Evolutionary conservation across 495 filamentous ascomycete genomes (phyloP).

Genomic region (Tuber magnatum): DNA sequence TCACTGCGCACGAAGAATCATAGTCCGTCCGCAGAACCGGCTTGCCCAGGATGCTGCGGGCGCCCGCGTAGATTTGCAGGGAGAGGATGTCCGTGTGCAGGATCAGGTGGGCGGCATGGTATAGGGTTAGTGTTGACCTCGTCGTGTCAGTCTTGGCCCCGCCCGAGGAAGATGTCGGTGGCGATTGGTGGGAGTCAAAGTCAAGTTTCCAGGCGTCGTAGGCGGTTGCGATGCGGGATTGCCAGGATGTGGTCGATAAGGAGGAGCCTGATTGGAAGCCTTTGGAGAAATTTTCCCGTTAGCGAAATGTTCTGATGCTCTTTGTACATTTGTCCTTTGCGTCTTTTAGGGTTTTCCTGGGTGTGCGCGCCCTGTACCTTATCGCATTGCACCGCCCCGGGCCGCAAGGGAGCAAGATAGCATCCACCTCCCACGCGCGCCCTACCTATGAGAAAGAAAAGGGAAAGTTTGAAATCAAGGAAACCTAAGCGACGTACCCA

Average conservation of each 20-base stretch:
- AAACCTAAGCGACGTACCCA: slow-evolving; percentile 23
- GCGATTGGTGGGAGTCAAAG: slow-evolving; percentile 44
- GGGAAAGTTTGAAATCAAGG: slow-evolving; percentile 3
- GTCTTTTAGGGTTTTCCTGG: not conserved
- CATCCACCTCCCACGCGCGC: not conserved
- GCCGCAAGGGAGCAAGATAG: not conserved
- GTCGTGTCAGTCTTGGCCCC: not conserved
- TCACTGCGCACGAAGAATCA: slow-evolving; percentile 44
- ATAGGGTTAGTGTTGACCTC: slow-evolving; percentile 43
- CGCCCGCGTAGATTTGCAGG: slow-evolving; percentile 52
- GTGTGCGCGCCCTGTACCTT: not conserved
- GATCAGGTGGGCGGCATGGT: slow-evolving; percentile 49
- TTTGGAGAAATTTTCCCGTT: slow-evolving; percentile 11
- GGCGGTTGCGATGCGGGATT: slow-evolving; percentile 46
- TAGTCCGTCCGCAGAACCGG: slow-evolving; percentile 46
- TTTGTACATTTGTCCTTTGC: not conserved
- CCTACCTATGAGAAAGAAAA: slow-evolving; percentile 42
- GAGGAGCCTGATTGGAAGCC: not conserved
- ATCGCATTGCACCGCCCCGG: not conserved
- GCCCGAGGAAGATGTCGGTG: slow-evolving; percentile 41
- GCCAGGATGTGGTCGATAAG: slow-evolving; percentile 43
- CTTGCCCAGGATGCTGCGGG: slow-evolving; percentile 49
- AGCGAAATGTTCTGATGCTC: not conserved
- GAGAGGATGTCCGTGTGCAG: slow-evolving; percentile 51
- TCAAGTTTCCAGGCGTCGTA: slow-evolving; percentile 52